Base-by-base conservation (phyloP, 179 eudicot genomes). In the Silene noctiflora region DNA sequence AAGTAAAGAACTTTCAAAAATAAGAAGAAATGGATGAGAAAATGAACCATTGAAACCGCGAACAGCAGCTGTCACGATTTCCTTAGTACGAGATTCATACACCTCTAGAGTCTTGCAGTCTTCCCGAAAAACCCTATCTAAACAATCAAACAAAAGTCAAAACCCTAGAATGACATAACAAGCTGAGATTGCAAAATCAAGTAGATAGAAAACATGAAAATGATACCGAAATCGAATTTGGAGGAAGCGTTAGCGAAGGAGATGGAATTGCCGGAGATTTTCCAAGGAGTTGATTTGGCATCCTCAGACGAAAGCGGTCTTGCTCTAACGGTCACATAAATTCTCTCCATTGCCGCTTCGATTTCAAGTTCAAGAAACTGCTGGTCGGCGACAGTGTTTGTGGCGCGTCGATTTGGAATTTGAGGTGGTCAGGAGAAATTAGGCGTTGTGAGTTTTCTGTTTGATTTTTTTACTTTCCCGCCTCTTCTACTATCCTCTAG, bases 21-120 rank as follows among this genome's bases (percentile, higher is more conserved):
- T 1, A 72, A 1, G 25, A 65, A 16, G 10, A 69, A 12, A 51
- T 13, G 24, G 22, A 16, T 63, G 17, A 42, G 53, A 67, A 65
- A 19, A 6, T 11, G 17, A 76, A 95, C 99, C 99, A 72, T 95
- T 95, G 59, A 95, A 95, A 42, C 99, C 99, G 33, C 84, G 81
- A 79, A 94, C 94, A 9, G 97, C 97, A 3, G 99, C 97, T 1
- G 84, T 83, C 14, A 95, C 99, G 51, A 95, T 91, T 27, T 91
- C 91, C 76, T 84, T 83, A 1, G 96, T 92, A 8, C 92, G 88
- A 73, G 91, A 85, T 72, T 85, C 85, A 46, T 92, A 95, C 0
- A 95, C 93, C 60, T 92, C 91, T n/a, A 67, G 75, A 12, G 96
- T 95, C 76, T 69, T 89, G 58, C 93, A 88, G 4, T 88, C 86